A percentile compares a stretch with the other conserved stretches of the same genome.
Evolutionary conservation across 179 eudicot species (phyloP).

Genomic region (Silene noctiflora): DNA sequence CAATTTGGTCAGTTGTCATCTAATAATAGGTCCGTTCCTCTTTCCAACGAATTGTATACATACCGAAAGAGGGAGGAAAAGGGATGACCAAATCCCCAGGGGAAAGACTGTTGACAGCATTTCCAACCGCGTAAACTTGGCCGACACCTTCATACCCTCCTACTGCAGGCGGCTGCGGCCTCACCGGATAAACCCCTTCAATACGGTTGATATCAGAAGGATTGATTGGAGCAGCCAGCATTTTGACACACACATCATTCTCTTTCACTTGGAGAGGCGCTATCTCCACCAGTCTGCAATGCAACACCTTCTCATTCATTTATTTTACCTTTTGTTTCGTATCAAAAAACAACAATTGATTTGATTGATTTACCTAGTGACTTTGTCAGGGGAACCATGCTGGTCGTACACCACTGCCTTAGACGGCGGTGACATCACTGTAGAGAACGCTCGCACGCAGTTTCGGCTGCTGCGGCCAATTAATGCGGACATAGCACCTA

Average conservation of each 20-base stretch:
- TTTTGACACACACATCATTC: conserved; percentile 74
- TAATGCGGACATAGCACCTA: background rate
- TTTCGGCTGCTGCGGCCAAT: background rate
- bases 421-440: conserved; percentile 76
- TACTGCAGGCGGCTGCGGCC: conserved; percentile 82
- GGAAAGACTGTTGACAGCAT: conserved; percentile 52
- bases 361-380: conserved; percentile 45
- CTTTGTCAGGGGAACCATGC: conserved; percentile 71
- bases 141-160: conserved; percentile 98
- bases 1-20: too few species aligned
- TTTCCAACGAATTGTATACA: too few species aligned
- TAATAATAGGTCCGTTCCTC: too few species aligned
- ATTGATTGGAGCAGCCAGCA: conserved; percentile 93
- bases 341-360: too few species aligned
- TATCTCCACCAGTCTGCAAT: conserved; percentile 55
- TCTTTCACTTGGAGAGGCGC: conserved; percentile 62
- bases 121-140: conserved; percentile 66
- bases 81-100: conserved; percentile 91
- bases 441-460: conserved; percentile 48
- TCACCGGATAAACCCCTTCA: conserved; percentile 90
- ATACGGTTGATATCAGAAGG: conserved; percentile 97
- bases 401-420: conserved; percentile 70
- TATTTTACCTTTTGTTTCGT: too few species aligned
- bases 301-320: too few species aligned
- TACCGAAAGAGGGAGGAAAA: conserved; percentile 86